Evolutionary conservation across 352 stramenopile species (phyloP), one percentile per base, ranked within the genome.

Genomic region (Globisporangium cystogenes): DNA sequence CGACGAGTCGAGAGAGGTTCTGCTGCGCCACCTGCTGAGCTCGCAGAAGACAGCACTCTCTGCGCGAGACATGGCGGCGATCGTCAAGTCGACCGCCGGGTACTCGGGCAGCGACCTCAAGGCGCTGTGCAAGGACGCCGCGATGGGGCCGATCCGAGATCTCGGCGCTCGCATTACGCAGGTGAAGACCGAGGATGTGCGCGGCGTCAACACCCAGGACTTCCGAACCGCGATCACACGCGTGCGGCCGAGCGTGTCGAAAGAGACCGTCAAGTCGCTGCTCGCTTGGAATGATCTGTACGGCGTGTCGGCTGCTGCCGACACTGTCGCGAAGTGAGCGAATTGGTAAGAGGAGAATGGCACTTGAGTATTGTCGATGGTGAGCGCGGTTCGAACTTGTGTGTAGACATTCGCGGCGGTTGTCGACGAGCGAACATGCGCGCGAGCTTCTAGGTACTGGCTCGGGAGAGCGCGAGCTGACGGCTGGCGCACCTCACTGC

Each of bases 61-160:
- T 50, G 62, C 64, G 2, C 76, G 66, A 27, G 84, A 95, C 51
- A 61, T 96, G 48, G 72, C 74, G 14, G 45, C 55, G 11, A 74
- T 97, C 29, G 82, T 90, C 4, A 64, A 76, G 6, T 65, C 59
- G 33, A 97, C 89, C 0, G 72, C 87, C 31, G 73, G 82, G 29
- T 98, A 96, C 45, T 93, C 84, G 8, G 84, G 84, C 4, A 93
- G 82, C 42, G 84, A 95, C 59, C 62, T 95, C 20, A 98, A 98
- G 54, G 93, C 97, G 60, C 55, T 99, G 0, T 98, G 93, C 61
- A 94, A 97, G 57, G 93, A 97, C 43, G 95, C 95, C 15, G 92
- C 92, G 23, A 90, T 97, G 53, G 88, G 95, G 20, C 87, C 91
- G 2, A 90, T 98, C 29, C 86, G 93, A 36, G 82, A 87, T 11